Evolutionary conservation across 2,329 filamentous ascomycete genomes (phyloP).

Genomic region (Cytospora leucostoma): DNA sequence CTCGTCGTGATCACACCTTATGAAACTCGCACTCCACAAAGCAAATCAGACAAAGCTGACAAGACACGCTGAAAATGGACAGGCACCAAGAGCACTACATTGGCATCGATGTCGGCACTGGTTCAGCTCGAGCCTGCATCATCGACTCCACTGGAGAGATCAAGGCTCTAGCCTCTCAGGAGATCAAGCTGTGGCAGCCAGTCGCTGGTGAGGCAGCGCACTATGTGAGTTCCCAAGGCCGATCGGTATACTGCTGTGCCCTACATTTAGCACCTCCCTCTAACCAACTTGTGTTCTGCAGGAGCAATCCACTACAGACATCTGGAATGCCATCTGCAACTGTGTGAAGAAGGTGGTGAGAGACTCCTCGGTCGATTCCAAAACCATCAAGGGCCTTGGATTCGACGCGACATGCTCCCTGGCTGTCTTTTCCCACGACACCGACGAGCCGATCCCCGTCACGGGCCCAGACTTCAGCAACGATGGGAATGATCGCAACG

Average conservation of each 20-base stretch:
- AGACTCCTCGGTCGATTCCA: conserved; percentile 76
- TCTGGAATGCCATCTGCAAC: conserved; percentile 92
- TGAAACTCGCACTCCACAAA: neutral
- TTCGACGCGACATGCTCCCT: conserved; percentile 99
- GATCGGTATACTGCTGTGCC: no score
- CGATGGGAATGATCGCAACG: conserved; percentile 82
- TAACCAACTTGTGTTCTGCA: conserved; percentile 28
- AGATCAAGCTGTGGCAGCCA: conserved; percentile 80
- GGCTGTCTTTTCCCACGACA: conserved; percentile 84
- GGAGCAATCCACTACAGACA: conserved; percentile 98
- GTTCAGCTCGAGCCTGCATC: conserved; percentile 92
- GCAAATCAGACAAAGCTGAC: conserved; percentile 9
- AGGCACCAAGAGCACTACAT: conserved; percentile 61
- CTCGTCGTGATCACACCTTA: neutral
- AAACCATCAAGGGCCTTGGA: conserved; percentile 82
- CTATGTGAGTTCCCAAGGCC: conserved; percentile 57
- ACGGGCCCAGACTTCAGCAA: conserved; percentile 84
- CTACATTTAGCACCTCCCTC: neutral
- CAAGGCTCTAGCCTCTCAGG: conserved; percentile 69
- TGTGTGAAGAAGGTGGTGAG: conserved; percentile 81
- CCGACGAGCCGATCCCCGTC: conserved; percentile 86
- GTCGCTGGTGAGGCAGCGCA: conserved; percentile 58
- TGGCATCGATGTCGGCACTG: conserved; percentile 95
- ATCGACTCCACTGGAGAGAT: conserved; percentile 93
- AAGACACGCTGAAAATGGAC: neutral